Conservation (phyloP, 352 stramenopile genomes). For the Globisporangium iwayamae region DNA sequence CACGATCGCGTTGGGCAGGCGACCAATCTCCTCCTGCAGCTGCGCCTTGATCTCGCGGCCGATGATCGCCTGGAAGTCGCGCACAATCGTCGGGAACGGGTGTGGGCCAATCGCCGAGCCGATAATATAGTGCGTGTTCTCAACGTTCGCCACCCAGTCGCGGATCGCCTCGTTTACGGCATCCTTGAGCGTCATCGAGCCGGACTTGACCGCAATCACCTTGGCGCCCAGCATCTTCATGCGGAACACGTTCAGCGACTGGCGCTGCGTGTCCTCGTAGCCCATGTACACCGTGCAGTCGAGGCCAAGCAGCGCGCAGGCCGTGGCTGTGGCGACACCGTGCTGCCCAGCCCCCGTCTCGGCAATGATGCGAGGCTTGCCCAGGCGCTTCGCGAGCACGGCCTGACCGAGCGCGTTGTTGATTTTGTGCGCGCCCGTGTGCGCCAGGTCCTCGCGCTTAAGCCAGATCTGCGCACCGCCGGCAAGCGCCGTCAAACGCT, state of each 20-base stretch:
- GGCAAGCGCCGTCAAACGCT: conserved; percentile 92
- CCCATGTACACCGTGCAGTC: conserved; percentile 99
- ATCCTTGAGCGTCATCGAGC: conserved; percentile 97
- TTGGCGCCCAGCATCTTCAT: conserved; percentile 99
- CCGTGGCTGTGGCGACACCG: conserved; percentile 96
- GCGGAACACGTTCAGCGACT: conserved; percentile 98
- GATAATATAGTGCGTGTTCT: conserved; percentile 98
- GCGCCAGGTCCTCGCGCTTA: conserved; percentile 97
- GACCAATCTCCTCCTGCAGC: conserved; percentile 93
- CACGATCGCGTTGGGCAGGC: conserved; percentile 94
- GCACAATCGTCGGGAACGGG: conserved; percentile 98
- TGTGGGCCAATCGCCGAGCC: conserved; percentile 97
- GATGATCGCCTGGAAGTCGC: conserved; percentile 98
- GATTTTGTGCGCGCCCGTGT: conserved; percentile 99
- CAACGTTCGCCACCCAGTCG: conserved; percentile 99
- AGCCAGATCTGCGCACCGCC: conserved; percentile 96
- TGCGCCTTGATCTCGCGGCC: conserved; percentile 93
- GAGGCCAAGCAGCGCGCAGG: conserved; percentile 94
- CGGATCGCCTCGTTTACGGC: conserved; percentile 98
- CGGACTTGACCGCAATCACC: conserved; percentile 96
- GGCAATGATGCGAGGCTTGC: conserved; percentile 97
- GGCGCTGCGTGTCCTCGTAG: conserved; percentile 96
- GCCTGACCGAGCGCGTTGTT: conserved; percentile 98
- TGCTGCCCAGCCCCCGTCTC: conserved; percentile 98
- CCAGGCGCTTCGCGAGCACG: conserved; percentile 93